Evolutionary conservation across 2,329 filamentous ascomycete species (phyloP), one percentile per base, ranked within the genome.

Genomic region (Colletotrichum sp.): DNA sequence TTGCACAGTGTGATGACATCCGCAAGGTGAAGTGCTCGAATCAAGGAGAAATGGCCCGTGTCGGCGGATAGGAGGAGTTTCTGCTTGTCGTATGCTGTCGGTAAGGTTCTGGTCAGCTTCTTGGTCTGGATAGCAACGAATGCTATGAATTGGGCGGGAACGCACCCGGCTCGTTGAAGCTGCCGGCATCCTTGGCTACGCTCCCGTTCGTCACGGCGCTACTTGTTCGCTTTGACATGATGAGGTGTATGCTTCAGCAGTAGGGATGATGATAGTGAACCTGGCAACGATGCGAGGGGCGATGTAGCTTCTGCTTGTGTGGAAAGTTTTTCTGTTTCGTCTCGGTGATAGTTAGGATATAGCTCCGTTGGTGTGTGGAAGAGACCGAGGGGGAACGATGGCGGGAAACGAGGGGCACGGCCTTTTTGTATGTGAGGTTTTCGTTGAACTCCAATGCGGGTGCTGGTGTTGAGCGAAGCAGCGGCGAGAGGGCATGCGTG

Each of bases 1-100:
- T 97, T 94, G 83, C 96, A 84, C 84, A 96, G 91, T 34, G 95
- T 96, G 85, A 98, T 95, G 79, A 95, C 87, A 84, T 98, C 91
- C 76, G 96, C 92, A 81, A 97, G 88, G 83, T 98, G 92, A 82
- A 97, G 89, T 69, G 91, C 91, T 73, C 88, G 87, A 59, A 93
- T 85, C 75, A 93, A 87, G 55, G 90, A 92, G 84, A 96, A 96
- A 86, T 96, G 94, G 51, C 93, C 93, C 9, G 89, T 89, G 76
- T 95, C 90, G 76, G 90, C 87, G 69, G 91, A 91, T 57, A 96
- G 89, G 58, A 96, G 89, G 77, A 90, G 89, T 81, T 93, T 94
- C 84, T 96, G 94, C 87, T 95, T 96, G 83, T 95, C 92, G 78
- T 90, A 86, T 64, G 87, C 92, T 94, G 76, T 61, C 57, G 80